A percentile compares a stretch with the other conserved stretches of the same genome.
phyloP scores from a whole-genome alignment of 257 asterid species.

The Perilla frutescens region DNA sequence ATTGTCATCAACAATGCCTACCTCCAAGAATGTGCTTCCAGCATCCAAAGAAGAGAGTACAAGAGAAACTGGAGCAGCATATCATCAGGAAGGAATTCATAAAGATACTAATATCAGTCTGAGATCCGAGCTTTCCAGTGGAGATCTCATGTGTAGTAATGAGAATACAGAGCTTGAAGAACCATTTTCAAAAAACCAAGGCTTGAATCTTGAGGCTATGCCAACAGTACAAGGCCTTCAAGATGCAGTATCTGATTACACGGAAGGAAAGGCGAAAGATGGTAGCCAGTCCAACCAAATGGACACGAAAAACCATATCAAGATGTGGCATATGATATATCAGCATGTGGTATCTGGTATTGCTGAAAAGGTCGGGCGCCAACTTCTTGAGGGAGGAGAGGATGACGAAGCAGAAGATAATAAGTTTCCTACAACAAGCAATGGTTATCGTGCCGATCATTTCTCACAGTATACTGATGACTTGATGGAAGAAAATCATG shows the following conservation, averaged over 20 bases:
- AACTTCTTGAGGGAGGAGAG: slow-evolving; percentile 74
- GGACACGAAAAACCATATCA: slow-evolving; percentile 55
- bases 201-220: slow-evolving; percentile 26
- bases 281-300: slow-evolving; percentile 29
- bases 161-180: slow-evolving; percentile 13
- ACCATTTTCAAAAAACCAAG: slow-evolving; percentile 6
- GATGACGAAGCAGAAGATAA: slow-evolving; percentile 53
- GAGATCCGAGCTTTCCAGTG: not conserved
- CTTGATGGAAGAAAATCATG: slow-evolving; percentile 21
- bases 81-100: too few species aligned
- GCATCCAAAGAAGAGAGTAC: too few species aligned
- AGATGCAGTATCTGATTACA: not conserved
- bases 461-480: not conserved
- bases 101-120: too few species aligned
- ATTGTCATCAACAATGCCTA: too few species aligned
- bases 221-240: slow-evolving; percentile 13
- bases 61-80: too few species aligned
- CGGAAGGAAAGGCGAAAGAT: slow-evolving; percentile 17
- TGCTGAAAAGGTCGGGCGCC: slow-evolving; percentile 71
- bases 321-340: slow-evolving; percentile 92
- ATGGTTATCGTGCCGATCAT: not conserved
- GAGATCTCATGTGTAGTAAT: not conserved
- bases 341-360: slow-evolving; percentile 83
- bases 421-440: not conserved
- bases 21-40: too few species aligned